phyloP scores from a whole-genome alignment of 352 stramenopile genomes.

The Globisporangium paddicum region DNA sequence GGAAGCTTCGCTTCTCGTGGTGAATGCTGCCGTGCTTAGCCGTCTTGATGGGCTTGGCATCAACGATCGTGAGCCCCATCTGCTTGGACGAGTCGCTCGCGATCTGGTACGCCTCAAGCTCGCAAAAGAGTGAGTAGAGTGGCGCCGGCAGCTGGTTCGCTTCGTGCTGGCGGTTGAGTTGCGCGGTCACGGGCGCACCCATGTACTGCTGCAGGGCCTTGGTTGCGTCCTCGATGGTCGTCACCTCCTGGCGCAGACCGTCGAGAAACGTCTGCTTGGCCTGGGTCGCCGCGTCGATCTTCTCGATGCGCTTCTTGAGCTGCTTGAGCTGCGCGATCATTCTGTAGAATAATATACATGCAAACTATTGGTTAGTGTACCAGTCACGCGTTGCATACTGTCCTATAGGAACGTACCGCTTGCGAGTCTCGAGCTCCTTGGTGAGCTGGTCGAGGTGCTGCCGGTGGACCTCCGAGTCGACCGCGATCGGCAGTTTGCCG shows the following conservation, averaged over 20 bases:
- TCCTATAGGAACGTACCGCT: conserved; percentile 28
- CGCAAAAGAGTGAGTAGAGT: conserved; percentile 67
- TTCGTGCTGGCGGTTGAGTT: conserved; percentile 33
- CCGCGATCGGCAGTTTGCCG: conserved; percentile 46
- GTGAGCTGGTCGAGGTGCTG: conserved; percentile 67
- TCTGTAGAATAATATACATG: conserved; percentile 13
- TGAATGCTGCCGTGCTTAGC: too few species aligned
- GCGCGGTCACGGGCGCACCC: conserved; percentile 34
- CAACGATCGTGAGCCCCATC: conserved; percentile 48
- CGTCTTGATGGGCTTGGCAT: conserved; percentile 20
- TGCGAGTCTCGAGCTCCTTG: conserved; percentile 51
- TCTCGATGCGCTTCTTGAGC: conserved; percentile 53
- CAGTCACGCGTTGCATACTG: background rate
- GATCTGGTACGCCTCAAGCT: conserved; percentile 63
- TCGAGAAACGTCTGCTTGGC: conserved; percentile 62
- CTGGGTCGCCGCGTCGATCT: conserved; percentile 45
- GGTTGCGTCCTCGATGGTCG: conserved; percentile 52
- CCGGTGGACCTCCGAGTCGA: conserved; percentile 45
- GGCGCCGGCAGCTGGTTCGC: conserved; percentile 48
- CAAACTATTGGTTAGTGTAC: background rate
- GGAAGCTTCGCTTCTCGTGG: conserved; percentile 15
- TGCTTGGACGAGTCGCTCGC: conserved; percentile 46
- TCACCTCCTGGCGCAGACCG: conserved; percentile 40
- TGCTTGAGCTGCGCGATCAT: conserved; percentile 58
- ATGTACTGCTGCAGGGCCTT: conserved; percentile 61